A percentile compares a stretch with the other conserved stretches of the same genome.
Conservation (phyloP, 1,139 yeast species). For the Williopsis jadinii region DNA sequence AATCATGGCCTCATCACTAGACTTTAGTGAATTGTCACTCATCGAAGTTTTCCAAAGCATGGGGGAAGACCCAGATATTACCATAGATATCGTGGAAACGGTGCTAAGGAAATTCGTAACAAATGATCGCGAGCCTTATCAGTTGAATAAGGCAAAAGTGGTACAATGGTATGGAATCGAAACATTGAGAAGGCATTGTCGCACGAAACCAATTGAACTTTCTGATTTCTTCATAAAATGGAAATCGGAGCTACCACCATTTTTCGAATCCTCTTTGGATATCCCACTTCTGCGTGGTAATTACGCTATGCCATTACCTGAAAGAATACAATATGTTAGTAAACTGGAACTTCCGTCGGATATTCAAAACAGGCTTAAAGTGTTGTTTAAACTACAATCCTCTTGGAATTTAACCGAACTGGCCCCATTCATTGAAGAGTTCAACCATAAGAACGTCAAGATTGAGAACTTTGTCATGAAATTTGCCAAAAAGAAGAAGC, state of each 20-base stretch:
- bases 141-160: constrained; percentile 34
- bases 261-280: constrained; percentile 51
- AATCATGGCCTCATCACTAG: constrained; percentile 37
- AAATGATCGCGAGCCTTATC: constrained; percentile 22
- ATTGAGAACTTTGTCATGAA: constrained; percentile 69
- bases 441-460: constrained; percentile 50
- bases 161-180: constrained; percentile 57
- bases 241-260: constrained; percentile 61
- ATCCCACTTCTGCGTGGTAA: constrained; percentile 45
- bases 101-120: constrained; percentile 41
- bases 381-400: constrained; percentile 51
- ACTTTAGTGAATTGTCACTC: constrained; percentile 27
- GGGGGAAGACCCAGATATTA: constrained; percentile 22
- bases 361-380: constrained; percentile 47
- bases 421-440: constrained; percentile 55
- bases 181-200: constrained; percentile 35
- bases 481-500: constrained; percentile 59
- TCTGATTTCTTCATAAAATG: constrained; percentile 55
- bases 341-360: constrained; percentile 41
- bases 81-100: constrained; percentile 35
- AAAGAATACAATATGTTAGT: constrained; percentile 46
- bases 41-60: constrained; percentile 22
- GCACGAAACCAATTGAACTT: constrained; percentile 23
- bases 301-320: constrained; percentile 40
- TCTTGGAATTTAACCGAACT: constrained; percentile 73